A percentile compares a stretch with the other conserved stretches of the same genome.
Conservation (phyloP, 768 basidiomycete species). For the Kwoniella sp. region DNA sequence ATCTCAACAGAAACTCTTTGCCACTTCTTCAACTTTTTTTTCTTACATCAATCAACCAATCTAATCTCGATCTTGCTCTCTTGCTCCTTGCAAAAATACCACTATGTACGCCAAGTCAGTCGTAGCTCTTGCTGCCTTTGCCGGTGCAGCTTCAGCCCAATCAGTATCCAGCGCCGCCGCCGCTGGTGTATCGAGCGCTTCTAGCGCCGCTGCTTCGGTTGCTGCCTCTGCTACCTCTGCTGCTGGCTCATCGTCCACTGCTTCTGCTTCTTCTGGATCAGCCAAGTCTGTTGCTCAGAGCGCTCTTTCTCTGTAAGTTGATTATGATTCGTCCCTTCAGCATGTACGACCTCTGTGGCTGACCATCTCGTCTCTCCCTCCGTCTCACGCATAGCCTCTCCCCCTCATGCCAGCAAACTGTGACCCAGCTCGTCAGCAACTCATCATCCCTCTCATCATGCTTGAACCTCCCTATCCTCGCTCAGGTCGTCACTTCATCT, state of each 20-base stretch:
- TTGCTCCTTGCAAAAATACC: too few species aligned
- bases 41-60: not conserved
- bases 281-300: not conserved
- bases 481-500: conserved; percentile 34
- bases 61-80: too few species aligned
- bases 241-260: not conserved
- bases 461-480: not conserved
- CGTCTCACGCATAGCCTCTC: not conserved
- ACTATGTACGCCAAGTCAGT: not conserved
- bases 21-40: not conserved
- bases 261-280: not conserved
- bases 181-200: not conserved
- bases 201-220: not conserved
- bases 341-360: too few species aligned
- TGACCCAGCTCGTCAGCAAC: conserved; percentile 2
- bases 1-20: not conserved
- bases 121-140: not conserved
- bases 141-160: not conserved
- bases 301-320: not conserved
- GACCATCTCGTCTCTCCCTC: too few species aligned
- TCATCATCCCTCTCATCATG: not conserved
- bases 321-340: too few species aligned
- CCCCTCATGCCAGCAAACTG: conserved; percentile 1
- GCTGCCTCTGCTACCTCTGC: not conserved
- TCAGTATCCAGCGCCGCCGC: not conserved